Conservation (phyloP, 495 filamentous ascomycete species). For the Ascobolus immersus region DNA sequence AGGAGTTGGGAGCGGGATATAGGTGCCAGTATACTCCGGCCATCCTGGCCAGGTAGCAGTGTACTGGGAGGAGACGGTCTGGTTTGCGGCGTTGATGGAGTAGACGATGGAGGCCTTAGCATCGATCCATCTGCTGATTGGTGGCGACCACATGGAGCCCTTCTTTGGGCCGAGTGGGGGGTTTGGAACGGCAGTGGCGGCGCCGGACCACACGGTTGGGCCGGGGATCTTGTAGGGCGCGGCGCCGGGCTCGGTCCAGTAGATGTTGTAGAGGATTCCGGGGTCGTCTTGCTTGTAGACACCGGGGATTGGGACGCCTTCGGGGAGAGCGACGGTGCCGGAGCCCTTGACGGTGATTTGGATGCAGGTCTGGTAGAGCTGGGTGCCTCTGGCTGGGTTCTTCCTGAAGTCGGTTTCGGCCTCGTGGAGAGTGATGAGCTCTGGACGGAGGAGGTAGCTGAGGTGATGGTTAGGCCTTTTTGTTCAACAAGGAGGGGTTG, state of each 20-base stretch:
- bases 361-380: conserved; percentile 24
- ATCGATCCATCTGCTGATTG: too few species aligned
- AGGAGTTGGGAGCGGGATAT: conserved; percentile 18
- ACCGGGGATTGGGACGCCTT: too few species aligned
- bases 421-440: conserved; percentile 25
- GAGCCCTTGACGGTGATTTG: conserved; percentile 21
- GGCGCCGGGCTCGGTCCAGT: conserved; percentile 9
- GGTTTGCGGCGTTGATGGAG: too few species aligned
- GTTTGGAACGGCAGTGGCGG: conserved; percentile 2
- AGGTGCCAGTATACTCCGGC: conserved; percentile 9
- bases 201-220: conserved; percentile 14
- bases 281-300: too few species aligned
- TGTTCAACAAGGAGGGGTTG: too few species aligned
- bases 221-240: conserved; percentile 19
- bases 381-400: conserved; percentile 18
- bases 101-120: too few species aligned
- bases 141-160: too few species aligned
- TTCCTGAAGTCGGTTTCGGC: conserved; percentile 15
- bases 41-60: too few species aligned
- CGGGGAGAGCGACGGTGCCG: too few species aligned
- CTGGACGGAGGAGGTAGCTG: conserved; percentile 22
- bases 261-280: conserved; percentile 25
- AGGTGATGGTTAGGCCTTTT: neutral
- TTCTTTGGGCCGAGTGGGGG: conserved; percentile 1
- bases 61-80: too few species aligned